Evolutionary conservation across 2,329 filamentous ascomycete genomes (phyloP), one percentile per base, ranked within the genome.

Genomic region (Blastomyces silverae): DNA sequence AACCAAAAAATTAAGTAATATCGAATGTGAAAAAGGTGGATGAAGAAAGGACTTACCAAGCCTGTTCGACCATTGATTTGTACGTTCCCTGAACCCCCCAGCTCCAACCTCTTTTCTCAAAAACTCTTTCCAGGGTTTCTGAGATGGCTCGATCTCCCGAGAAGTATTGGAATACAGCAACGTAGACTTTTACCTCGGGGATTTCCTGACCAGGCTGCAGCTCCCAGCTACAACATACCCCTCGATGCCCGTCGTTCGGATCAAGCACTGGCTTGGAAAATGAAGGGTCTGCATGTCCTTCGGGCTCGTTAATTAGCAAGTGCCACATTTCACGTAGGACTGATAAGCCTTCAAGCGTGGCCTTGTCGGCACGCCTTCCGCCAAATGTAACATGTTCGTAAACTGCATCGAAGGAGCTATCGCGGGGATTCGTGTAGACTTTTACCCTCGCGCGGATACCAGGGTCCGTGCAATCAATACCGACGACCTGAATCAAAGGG

Each of bases 361-460:
- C 28, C 22, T 34, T 34, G 22, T 34, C 53, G 53, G 53, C 34
- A 56, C 53, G 53, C 20, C 53, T 31, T 56, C 53, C 22, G 53
- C 53, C 53, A n/a, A 56, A 56, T n/a, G 53, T 56, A 56, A 56
- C 53, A n/a, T 56, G 53, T 28, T 56, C 53, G 20, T 56, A 56
- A 17, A 56, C 25, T 20, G 53, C 53, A 56, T 56, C 53, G 10
- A 56, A 56, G 10, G 53, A 56, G 53, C 25, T 56, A 34, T 28
- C 25, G n/a, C 53, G 28, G 13, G 53, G 53, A 34, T 56, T 56
- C 53, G 53, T 34, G 53, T 56, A 56, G 11, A 56, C 53, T 28
- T 56, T 56, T 10, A 56, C 53, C 53, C 53, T 56, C 31, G 53
- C 53, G 31, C 53, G 13, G 25, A 31, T 56, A 56, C 53, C 15